phyloP scores from a whole-genome alignment of 352 stramenopile species.

The Pythium sp. region DNA sequence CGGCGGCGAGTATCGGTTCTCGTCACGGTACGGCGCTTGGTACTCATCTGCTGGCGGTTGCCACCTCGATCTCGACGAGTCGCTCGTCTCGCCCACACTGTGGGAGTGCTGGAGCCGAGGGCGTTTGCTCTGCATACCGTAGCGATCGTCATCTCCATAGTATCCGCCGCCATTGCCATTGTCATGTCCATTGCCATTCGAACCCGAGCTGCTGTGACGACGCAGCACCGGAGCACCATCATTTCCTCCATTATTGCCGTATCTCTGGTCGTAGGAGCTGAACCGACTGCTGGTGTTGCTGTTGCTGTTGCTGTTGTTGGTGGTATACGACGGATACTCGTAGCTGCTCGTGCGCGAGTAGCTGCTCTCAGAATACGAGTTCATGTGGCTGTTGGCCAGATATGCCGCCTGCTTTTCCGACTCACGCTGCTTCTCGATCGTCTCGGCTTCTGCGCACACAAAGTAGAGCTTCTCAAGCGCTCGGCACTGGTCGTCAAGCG shows the following conservation, averaged over 20 bases:
- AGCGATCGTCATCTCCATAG: constrained; percentile 23
- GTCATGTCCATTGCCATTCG: constrained; percentile 1
- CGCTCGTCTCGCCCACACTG: constrained; percentile 39
- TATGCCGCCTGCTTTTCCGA: constrained; percentile 48
- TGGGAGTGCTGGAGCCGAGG: constrained; percentile 63
- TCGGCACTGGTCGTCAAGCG: constrained; percentile 39
- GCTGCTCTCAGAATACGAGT: not conserved
- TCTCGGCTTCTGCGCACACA: constrained; percentile 55
- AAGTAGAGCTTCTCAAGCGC: constrained; percentile 50
- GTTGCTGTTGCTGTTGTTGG: not conserved
- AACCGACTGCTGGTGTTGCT: not conserved
- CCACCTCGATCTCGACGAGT: constrained; percentile 20
- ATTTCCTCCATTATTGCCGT: constrained; percentile 13
- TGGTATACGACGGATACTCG: constrained; percentile 8
- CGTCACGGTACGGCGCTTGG: constrained; percentile 6
- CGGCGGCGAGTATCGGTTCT: constrained; percentile 6
- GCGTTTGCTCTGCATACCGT: constrained; percentile 40
- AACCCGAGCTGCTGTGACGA: constrained; percentile 42
- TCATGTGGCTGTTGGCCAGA: constrained; percentile 21
- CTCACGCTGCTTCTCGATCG: constrained; percentile 45
- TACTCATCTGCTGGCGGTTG: constrained; percentile 4
- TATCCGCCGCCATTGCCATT: not conserved
- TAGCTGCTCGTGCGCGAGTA: constrained; percentile 5
- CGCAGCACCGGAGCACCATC: constrained; percentile 28
- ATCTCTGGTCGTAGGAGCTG: constrained; percentile 3